Conservation (phyloP, 2,329 filamentous ascomycete genomes). For the Cladosporium oxysporum region DNA sequence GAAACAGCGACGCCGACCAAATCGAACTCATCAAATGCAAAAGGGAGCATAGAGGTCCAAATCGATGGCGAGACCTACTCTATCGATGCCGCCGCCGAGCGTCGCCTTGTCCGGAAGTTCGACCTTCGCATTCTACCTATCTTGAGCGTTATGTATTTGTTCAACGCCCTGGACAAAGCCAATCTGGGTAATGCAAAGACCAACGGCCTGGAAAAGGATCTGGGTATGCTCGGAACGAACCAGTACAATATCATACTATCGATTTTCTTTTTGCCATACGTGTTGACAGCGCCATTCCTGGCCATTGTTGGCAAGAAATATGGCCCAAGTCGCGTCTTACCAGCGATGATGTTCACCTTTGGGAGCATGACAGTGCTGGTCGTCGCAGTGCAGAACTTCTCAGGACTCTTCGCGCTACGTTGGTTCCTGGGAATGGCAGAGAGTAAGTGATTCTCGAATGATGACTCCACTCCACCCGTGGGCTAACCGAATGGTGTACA, state of each 20-base stretch:
- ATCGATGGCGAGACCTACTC: constrained; percentile 12
- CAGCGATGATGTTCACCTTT: constrained; percentile 68
- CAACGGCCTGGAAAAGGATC: constrained; percentile 50
- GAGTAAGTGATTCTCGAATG: constrained; percentile 32
- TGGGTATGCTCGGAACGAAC: constrained; percentile 59
- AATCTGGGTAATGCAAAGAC: constrained; percentile 40
- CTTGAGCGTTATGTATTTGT: constrained; percentile 62
- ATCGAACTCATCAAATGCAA: background rate
- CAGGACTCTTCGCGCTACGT: constrained; percentile 65
- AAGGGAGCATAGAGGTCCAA: background rate
- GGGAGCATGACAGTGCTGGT: constrained; percentile 65
- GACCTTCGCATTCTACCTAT: constrained; percentile 58
- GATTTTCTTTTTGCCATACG: constrained; percentile 78
- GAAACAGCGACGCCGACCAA: background rate
- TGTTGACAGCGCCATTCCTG: constrained; percentile 67
- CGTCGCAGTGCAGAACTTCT: constrained; percentile 60
- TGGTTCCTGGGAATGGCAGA: constrained; percentile 69
- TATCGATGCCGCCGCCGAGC: constrained; percentile 50
- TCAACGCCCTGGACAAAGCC: constrained; percentile 54
- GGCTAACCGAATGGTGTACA: background rate
- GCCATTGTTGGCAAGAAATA: constrained; percentile 69
- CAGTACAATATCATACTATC: constrained; percentile 69
- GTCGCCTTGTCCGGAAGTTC: constrained; percentile 57
- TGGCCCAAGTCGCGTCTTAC: constrained; percentile 64
- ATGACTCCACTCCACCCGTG: background rate